These are phyloP conservation scores for Guyanaporus albipodus DNA, from an alignment of 768 basidiomycete species.

Conservation along the genomic window DNA sequence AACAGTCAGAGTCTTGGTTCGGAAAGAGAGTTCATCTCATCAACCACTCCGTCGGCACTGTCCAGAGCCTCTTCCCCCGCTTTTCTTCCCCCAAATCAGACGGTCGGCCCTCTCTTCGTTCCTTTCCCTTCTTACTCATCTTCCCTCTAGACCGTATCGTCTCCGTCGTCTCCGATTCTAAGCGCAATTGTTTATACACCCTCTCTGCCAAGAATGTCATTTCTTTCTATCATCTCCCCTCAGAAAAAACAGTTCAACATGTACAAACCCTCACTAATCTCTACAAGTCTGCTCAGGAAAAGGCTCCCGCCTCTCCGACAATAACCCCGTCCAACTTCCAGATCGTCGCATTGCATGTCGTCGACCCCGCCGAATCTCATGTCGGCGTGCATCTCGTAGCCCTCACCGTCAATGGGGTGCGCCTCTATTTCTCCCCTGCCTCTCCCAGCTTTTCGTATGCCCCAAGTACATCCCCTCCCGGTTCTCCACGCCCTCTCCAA, in stretches of 20 bases:
- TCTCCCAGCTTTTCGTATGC: slow-evolving; percentile 47
- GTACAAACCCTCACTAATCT: slow-evolving; percentile 73
- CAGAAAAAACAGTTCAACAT: slow-evolving; percentile 65
- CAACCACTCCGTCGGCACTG: slow-evolving; percentile 79
- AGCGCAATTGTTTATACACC: slow-evolving; percentile 74
- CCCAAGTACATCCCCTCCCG: slow-evolving; percentile 26
- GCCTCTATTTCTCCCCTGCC: slow-evolving; percentile 76
- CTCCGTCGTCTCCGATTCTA: slow-evolving; percentile 59
- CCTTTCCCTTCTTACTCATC: slow-evolving; percentile 2
- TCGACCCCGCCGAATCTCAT: slow-evolving; percentile 65
- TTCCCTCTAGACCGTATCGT: slow-evolving; percentile 61
- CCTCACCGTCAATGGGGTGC: slow-evolving; percentile 75
- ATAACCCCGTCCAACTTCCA: slow-evolving; percentile 67
- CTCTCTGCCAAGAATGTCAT: slow-evolving; percentile 64
- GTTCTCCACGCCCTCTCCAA: slow-evolving; percentile 45
- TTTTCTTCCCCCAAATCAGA: slow-evolving; percentile 60
- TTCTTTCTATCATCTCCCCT: slow-evolving; percentile 58
- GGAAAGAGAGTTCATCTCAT: slow-evolving; percentile 78
- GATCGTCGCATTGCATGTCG: slow-evolving; percentile 65
- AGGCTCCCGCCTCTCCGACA: slow-evolving; percentile 72
- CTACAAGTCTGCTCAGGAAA: slow-evolving; percentile 74
- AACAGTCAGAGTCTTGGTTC: slow-evolving; percentile 90
- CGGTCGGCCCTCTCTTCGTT: slow-evolving; percentile 43
- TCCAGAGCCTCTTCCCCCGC: slow-evolving; percentile 76
- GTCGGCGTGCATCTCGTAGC: slow-evolving; percentile 73